These are phyloP conservation scores for Penicillium sp. DNA, from an alignment of 2,329 filamentous ascomycete species.

Conservation along the genomic window DNA sequence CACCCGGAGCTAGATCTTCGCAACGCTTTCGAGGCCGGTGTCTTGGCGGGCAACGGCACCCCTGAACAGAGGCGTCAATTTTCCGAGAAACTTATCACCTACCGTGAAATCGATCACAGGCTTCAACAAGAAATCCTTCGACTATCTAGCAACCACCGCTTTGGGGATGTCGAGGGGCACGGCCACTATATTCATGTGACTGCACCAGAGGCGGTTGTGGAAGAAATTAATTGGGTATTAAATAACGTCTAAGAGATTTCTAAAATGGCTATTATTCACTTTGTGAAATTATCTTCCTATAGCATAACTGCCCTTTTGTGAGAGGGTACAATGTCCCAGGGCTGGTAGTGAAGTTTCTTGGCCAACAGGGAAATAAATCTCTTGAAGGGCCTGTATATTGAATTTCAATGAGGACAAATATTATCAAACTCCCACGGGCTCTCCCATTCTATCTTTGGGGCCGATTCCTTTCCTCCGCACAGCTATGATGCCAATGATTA, in stretches of 20 bases:
- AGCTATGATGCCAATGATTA: constrained; percentile 26
- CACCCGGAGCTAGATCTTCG: constrained; percentile 11
- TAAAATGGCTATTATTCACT: neutral
- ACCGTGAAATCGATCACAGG: neutral
- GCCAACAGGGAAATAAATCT: too few relatives aligned
- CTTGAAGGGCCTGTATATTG: too few relatives aligned
- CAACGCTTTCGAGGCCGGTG: constrained; percentile 1
- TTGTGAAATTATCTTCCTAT: neutral
- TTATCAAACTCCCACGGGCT: constrained; percentile 19
- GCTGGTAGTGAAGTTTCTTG: too few relatives aligned
- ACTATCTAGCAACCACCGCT: constrained; percentile 1
- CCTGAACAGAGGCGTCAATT: constrained; percentile 6
- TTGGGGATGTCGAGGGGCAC: constrained; percentile 6
- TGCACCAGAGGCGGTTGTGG: constrained; percentile 4
- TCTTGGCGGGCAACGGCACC: constrained; percentile 6
- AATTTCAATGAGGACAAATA: too few relatives aligned
- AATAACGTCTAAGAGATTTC: neutral
- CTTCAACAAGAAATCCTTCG: constrained; percentile 8
- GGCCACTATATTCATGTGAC: constrained; percentile 11
- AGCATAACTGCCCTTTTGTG: too few relatives aligned
- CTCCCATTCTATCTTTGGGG: constrained; percentile 23
- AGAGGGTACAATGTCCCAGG: too few relatives aligned
- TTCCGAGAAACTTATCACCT: constrained; percentile 2
- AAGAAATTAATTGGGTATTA: constrained; percentile 11
- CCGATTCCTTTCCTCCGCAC: constrained; percentile 26